Evolutionary conservation across 1,284 basidiomycete genomes (phyloP), one percentile per base, ranked within the genome.

Genomic region (Tilletia indica): DNA sequence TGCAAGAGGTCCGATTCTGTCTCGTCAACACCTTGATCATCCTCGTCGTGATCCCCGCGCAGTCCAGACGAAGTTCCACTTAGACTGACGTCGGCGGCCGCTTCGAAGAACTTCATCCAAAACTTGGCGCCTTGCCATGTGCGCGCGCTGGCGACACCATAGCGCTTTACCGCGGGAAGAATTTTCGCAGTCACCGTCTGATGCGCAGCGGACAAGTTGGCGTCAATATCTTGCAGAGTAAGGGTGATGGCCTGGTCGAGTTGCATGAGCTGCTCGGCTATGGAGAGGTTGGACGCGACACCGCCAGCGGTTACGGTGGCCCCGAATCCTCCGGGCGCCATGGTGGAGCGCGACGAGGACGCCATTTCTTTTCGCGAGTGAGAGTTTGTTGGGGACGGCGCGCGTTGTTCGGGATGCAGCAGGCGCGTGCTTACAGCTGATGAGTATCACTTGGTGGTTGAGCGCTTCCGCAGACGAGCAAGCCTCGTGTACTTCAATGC

Each of bases 161-260:
- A 97, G 64, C 91, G 88, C 84, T 94, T 95, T 76, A 97, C 90
- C 16, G 93, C 90, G 6, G 94, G 94, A 63, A 97, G 85, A 47
- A 97, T 87, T 78, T 89, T 89, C 68, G 88, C 90, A 4, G 93
- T 91, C 81, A 97, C 88, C n/a, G 93, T 86, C 82, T 93, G 89
- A 80, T 97, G 93, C 69, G 94, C 92, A 77, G 89, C 91, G 0
- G 94, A 91, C 85, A 97, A 94, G 83, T 95, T 94, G 72, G 93
- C 92, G 82, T 97, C 94, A 79, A 96, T 92, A 82, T 95, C 92
- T 90, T 97, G 86, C 5, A 85, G 76, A 38, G 86, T 84, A 67
- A 96, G 88, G 0, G 94, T 97, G 78, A 97, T 97, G 78, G 96
- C 88, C 84, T 96, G 94, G 85, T 97, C 94, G 73, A 97, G 93